Conservation (phyloP, 768 basidiomycete species). For the Panus rudis region DNA sequence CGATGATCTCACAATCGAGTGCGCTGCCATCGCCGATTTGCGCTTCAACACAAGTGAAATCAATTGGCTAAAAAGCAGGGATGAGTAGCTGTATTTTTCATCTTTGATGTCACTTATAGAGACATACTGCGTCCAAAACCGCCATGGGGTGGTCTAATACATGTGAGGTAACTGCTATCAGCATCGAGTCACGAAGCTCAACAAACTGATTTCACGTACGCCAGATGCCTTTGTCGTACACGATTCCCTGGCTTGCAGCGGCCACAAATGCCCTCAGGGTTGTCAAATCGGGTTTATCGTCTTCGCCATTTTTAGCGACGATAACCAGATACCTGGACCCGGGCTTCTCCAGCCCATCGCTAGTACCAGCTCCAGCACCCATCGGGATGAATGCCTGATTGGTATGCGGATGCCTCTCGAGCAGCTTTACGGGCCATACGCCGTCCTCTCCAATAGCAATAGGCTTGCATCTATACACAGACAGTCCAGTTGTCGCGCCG, state of each 20-base stretch:
- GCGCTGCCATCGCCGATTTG: conserved; percentile 77
- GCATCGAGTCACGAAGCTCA: neutral
- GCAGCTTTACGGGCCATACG: conserved; percentile 52
- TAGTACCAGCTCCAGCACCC: conserved; percentile 46
- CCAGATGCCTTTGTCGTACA: conserved; percentile 82
- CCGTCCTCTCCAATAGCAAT: conserved; percentile 40
- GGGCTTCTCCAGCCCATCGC: conserved; percentile 40
- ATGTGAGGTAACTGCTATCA: neutral
- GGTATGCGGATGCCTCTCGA: conserved; percentile 86
- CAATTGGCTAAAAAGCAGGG: conserved; percentile 45
- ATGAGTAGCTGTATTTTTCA: neutral
- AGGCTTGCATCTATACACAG: conserved; percentile 78
- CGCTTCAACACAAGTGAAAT: conserved; percentile 87
- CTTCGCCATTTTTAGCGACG: conserved; percentile 70
- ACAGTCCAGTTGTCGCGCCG: conserved; percentile 61
- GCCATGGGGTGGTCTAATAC: conserved; percentile 87
- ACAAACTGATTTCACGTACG: conserved; percentile 66
- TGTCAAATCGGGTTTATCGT: conserved; percentile 70
- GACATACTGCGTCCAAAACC: conserved; percentile 58
- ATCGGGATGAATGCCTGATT: conserved; percentile 95
- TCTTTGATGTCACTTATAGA: neutral
- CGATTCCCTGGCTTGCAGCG: conserved; percentile 73
- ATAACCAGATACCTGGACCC: conserved; percentile 71
- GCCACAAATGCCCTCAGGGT: conserved; percentile 82
- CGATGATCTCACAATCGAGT: conserved; percentile 83